Evolutionary conservation across 1,284 basidiomycete genomes (phyloP).

Genomic region (Athelia sp.): DNA sequence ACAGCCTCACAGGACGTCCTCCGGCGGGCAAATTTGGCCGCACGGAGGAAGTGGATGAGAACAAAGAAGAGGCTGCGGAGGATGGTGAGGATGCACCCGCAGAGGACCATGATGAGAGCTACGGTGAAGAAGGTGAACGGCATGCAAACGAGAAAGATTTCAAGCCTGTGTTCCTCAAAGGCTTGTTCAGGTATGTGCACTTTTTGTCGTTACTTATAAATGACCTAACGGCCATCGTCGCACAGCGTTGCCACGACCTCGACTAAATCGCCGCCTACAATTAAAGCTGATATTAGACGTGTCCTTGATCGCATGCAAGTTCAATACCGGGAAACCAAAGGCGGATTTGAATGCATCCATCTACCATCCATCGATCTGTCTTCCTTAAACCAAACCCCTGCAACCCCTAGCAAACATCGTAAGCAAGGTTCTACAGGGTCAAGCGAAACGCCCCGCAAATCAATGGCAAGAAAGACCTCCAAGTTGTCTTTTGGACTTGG

Average conservation of each 20-base stretch:
- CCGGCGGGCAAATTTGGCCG: constrained; percentile 45
- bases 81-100: constrained; percentile 18
- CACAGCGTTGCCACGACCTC: constrained; percentile 89
- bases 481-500: constrained; percentile 64
- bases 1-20: constrained; percentile 35
- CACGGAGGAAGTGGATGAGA: constrained; percentile 42
- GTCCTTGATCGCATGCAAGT: constrained; percentile 94
- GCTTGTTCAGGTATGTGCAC: constrained; percentile 71
- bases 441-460: constrained; percentile 42
- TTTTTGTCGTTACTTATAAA: constrained; percentile 3
- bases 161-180: constrained; percentile 87
- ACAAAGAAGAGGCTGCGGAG: constrained; percentile 26
- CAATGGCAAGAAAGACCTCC: constrained; percentile 67
- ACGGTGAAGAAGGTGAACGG: constrained; percentile 35
- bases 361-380: constrained; percentile 88
- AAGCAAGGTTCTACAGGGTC: constrained; percentile 47
- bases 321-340: constrained; percentile 85
- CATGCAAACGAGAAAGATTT: constrained; percentile 62
- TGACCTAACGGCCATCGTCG: constrained; percentile 3
- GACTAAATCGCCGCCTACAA: constrained; percentile 77
- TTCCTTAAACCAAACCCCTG: constrained; percentile 46
- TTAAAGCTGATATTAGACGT: constrained; percentile 81
- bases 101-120: constrained; percentile 22
- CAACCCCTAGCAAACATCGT: constrained; percentile 32
- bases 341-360: constrained; percentile 96